Base-by-base conservation (phyloP, 2,329 filamentous ascomycete genomes). In the Trichoderma sp. region DNA sequence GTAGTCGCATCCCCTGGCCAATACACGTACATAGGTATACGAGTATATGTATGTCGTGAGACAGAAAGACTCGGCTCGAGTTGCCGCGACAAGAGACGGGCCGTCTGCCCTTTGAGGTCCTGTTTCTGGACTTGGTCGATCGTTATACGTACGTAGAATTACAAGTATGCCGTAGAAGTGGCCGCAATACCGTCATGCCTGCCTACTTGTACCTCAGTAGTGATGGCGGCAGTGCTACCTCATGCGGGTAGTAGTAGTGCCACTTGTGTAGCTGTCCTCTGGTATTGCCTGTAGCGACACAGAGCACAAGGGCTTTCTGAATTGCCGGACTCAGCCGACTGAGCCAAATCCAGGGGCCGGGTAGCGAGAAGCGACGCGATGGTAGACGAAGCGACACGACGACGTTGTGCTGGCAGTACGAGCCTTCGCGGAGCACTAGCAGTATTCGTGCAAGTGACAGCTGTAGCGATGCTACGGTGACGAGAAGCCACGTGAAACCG, bases 331-430 rank as follows among this genome's bases (percentile, higher is more conserved):
- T 34, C n/a, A 37, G 14, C 24, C 21, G 54, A 52, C 26, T 66
- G 54, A 28, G 14, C 37, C 66, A 52, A 58, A 64, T 58, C 59
- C 59, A 68, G 66, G 66, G 59, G 66, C 52, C 52, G 39, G 66
- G 66, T 68, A 68, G 66, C 66, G 66, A 68, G 52, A 28, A 37
- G 39, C 39, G 63, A 66, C 39, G 66, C 21, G 59, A 64, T 51
- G 51, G 39, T 39, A 58, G 51, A 64, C 59, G 59, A 61, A 61
- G 59, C 39, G 52, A 55, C 10, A 51, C 39, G 54, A 30, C 49
- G 30, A 43, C 32, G 55, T 34, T 51, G 21, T 59, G 56, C 55
- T 13, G 46, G 11, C 26, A 32, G 55, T 39, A 52, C 43, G 43
- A 51, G 30, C 26, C 16, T 28, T 24, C 39, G 8, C 26, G 11